phyloP scores from a whole-genome alignment of 2,329 filamentous ascomycete genomes.

The Claviceps capensis region DNA sequence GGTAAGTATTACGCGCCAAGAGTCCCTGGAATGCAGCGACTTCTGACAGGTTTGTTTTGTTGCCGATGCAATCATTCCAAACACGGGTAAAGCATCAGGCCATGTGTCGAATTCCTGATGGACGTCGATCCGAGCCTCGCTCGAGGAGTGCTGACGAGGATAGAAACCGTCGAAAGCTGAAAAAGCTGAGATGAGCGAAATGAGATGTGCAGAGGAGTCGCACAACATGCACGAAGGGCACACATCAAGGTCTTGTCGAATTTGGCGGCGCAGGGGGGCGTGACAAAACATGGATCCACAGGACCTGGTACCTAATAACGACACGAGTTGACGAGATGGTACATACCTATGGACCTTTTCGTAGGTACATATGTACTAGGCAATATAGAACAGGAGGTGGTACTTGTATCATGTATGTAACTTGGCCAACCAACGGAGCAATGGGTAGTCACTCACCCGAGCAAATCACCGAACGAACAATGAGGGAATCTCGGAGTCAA shows the following conservation, averaged over 20 bases:
- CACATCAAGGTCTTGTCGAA: neutral
- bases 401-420: too few relatives aligned
- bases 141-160: neutral
- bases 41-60: neutral
- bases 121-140: neutral
- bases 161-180: neutral
- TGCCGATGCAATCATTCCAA: neutral
- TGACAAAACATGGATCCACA: slow-evolving; percentile 1
- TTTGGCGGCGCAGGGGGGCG: neutral
- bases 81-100: neutral
- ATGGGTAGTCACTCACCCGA: too few relatives aligned
- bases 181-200: neutral
- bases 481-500: too few relatives aligned
- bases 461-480: too few relatives aligned
- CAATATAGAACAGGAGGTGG: too few relatives aligned
- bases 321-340: neutral
- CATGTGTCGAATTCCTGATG: neutral
- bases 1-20: neutral
- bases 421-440: too few relatives aligned
- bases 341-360: neutral
- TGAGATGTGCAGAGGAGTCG: neutral
- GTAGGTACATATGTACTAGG: neutral
- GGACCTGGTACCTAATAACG: neutral
- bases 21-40: neutral
- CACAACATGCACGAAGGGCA: neutral